Percentiles rank a stretch among this genome's conserved stretches.
These are phyloP conservation scores for Chernovozyma sophiae-reginae DNA, from an alignment of 1,139 yeast species.

Conservation along the genomic window DNA sequence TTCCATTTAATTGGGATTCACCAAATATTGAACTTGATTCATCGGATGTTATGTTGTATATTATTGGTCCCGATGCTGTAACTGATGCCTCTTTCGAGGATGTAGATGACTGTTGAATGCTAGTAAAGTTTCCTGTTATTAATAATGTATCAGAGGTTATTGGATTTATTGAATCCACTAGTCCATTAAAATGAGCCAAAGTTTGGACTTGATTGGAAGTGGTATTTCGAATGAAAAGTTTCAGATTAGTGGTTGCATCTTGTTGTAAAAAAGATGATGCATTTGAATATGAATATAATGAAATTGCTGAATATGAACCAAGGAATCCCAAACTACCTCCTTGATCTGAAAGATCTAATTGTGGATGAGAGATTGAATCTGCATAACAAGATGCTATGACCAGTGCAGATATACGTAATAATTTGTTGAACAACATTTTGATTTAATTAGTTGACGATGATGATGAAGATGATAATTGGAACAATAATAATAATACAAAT, in stretches of 20 bases:
- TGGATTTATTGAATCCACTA: slow-evolving; percentile 14
- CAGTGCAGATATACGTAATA: too few species aligned
- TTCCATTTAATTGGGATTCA: slow-evolving; percentile 37
- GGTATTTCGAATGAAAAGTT: slow-evolving; percentile 28
- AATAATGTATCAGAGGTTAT: slow-evolving; percentile 26
- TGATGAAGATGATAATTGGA: too few species aligned
- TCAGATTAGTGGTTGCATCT: slow-evolving; percentile 8
- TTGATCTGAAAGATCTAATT: slow-evolving; percentile 24
- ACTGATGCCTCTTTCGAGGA: background rate
- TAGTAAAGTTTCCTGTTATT: slow-evolving; percentile 35
- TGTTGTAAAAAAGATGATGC: slow-evolving; percentile 28
- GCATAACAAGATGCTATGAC: background rate
- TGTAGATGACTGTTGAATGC: slow-evolving; percentile 16
- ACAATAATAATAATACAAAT: too few species aligned
- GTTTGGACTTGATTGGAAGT: slow-evolving; percentile 25
- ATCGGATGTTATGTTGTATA: slow-evolving; percentile 48
- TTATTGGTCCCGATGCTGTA: slow-evolving; percentile 45
- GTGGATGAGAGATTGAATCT: slow-evolving; percentile 19
- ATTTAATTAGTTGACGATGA: too few species aligned
- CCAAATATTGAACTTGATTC: slow-evolving; percentile 39
- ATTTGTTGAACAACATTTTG: background rate
- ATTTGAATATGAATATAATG: slow-evolving; percentile 54
- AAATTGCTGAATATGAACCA: slow-evolving; percentile 62
- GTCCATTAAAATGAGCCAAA: slow-evolving; percentile 33
- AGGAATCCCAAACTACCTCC: slow-evolving; percentile 53